Evolutionary conservation across 202 grass and related monocot species (phyloP), one percentile per base, ranked within the genome.

Genomic region (Setaria italica): DNA sequence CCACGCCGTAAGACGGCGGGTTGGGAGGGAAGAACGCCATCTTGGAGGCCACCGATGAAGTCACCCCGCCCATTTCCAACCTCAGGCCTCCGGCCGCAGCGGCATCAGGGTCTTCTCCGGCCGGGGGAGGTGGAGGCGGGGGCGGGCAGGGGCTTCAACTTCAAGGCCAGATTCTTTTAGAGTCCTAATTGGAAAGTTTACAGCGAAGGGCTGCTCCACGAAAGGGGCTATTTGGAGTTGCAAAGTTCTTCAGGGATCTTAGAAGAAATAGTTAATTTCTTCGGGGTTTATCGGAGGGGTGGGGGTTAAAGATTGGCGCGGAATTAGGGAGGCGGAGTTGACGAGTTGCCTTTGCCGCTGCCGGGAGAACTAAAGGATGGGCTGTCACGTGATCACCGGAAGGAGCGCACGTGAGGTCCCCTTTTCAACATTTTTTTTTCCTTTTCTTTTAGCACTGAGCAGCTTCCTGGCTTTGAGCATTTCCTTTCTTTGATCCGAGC

Each of bases 21-120:
- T 85, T 82, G 10, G 93, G 95, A 49, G 95, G 93, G 73, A 95
- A 95, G 70, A 95, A 95, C 2, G 95, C 91, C 74, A 98, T 80
- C 66, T 87, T 95, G 20, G 95, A 90, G 19, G 93, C 95, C 84
- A 95, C 86, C 5, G 91, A 89, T 11, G 95, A 98, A 62, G 92
- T 94, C 65, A 95, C 85, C 1, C 91, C 95, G 20, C 95, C 95
- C 95, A 98, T 98, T 19, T 85, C 74, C 70, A 37, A 63, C 63
- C 64, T 88, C 70, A 85, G 34, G 43, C 17, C 45, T 74, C 58
- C 51, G 25, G 37, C 37, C 29, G 37, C 64, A 54, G 29, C 30
- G 70, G 81, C 89, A 85, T 85, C 32, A 72, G 70, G 63, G 56
- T 34, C 70, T 84, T 63, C 85, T 80, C 85, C 80, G 74, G 67